Evolutionary conservation across 768 basidiomycete genomes (phyloP), one percentile per base, ranked within the genome.

Genomic region (Pleurotus ostreatus): DNA sequence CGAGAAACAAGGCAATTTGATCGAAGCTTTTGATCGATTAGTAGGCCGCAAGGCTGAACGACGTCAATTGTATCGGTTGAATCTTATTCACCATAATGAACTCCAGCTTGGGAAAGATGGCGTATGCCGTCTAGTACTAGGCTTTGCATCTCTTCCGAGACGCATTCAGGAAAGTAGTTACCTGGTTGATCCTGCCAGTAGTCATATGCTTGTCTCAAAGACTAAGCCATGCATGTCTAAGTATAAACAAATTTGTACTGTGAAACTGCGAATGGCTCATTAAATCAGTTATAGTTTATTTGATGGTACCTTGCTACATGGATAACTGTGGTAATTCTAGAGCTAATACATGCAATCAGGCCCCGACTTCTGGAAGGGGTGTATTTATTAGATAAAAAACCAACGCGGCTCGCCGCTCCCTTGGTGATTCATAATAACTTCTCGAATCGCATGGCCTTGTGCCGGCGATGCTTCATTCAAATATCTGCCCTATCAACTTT

Each of bases 181-280:
- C 82, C 85, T 85, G 84, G 84, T 86, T 86, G 84, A 86, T 86
- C 82, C 83, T 86, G 83, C 85, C 82, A 85, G 83, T 86, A 85
- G 83, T 85, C 81, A 84, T 85, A 85, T 85, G 84, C 84, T 85
- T 85, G 84, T 84, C 83, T 84, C 83, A 84, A 84, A 84, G 83
- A 85, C 83, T 84, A 85, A 85, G 83, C 82, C 84, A 86, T 85
- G 84, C 84, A 86, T 84, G 83, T 84, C 83, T 78, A 83, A 85
- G 84, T 85, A 82, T 81, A 83, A 82, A 81, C 79, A 70, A 77
- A 61, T 73, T 78, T 78, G 71, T 79, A 81, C 78, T 71, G 80
- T 81, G 80, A 82, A 81, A 82, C 81, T 80, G 80, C 77, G 75
- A 82, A 82, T 80, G 79, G 80, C 81, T 82, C 81, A 82, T 82